Conservation (phyloP, 2,329 filamentous ascomycete genomes). For the Penicillium sp. region DNA sequence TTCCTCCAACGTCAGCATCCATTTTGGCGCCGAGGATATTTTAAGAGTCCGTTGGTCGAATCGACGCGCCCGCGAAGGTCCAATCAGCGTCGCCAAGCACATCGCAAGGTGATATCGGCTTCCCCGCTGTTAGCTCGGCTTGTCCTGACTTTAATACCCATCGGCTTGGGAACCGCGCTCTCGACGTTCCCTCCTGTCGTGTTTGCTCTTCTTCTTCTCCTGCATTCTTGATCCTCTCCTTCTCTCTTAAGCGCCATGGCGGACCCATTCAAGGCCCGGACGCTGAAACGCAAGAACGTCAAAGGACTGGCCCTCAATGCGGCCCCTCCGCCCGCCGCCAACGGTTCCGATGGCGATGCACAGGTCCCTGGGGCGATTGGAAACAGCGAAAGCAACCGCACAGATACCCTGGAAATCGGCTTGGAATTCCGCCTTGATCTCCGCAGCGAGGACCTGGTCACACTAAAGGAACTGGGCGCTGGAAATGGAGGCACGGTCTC, state of each 20-base stretch:
- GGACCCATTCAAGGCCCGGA: constrained; percentile 66
- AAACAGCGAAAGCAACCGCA: constrained; percentile 61
- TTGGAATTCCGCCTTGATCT: constrained; percentile 96
- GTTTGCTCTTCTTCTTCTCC: constrained; percentile 6
- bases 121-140: constrained; percentile 29
- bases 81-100: constrained; percentile 32
- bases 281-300: constrained; percentile 98
- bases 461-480: constrained; percentile 90
- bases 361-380: constrained; percentile 62
- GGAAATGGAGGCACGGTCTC: constrained; percentile 98
- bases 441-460: constrained; percentile 85
- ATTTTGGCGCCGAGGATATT: constrained; percentile 21
- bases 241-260: constrained; percentile 47
- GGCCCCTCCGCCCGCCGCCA: constrained; percentile 67
- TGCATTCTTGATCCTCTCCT: constrained; percentile 1
- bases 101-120: constrained; percentile 30
- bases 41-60: constrained; percentile 20
- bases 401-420: constrained; percentile 85
- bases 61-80: constrained; percentile 26
- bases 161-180: constrained; percentile 13
- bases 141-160: constrained; percentile 18
- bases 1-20: not conserved
- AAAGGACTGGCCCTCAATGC: constrained; percentile 90
- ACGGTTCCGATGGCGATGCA: constrained; percentile 71
- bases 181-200: not conserved